Conservation (phyloP, 768 basidiomycete genomes). For the Amanita jacksonii region DNA sequence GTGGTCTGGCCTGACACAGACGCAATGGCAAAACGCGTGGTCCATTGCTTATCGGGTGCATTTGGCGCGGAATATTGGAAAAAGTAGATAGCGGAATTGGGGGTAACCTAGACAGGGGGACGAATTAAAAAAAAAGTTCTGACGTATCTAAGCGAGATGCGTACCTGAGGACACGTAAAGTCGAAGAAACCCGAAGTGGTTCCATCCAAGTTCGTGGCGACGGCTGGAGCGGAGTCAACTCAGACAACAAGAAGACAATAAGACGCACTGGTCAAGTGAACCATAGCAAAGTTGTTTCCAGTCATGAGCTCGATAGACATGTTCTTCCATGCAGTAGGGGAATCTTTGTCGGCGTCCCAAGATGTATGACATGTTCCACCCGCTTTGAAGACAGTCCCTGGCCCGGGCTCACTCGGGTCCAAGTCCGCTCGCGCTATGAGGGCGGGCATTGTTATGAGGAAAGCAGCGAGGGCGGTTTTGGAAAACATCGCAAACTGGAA, state of each 20-base stretch:
- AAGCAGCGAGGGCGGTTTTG: constrained; percentile 25
- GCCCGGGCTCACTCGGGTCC: constrained; percentile 48
- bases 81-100: constrained; percentile 67
- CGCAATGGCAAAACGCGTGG: constrained; percentile 69
- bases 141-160: constrained; percentile 9
- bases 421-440: constrained; percentile 45
- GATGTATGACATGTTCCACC: constrained; percentile 44
- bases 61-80: constrained; percentile 57
- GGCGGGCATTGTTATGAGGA: constrained; percentile 27
- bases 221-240: constrained; percentile 32
- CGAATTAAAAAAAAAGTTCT: not conserved
- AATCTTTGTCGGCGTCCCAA: constrained; percentile 48
- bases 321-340: constrained; percentile 51
- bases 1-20: constrained; percentile 34
- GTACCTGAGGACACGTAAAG: constrained; percentile 60
- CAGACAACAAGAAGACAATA: not conserved
- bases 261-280: constrained; percentile 52
- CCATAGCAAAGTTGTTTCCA: constrained; percentile 62
- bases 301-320: constrained; percentile 79
- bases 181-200: constrained; percentile 39
- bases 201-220: constrained; percentile 55
- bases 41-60: constrained; percentile 45
- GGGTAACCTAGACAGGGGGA: constrained; percentile 36
- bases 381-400: constrained; percentile 46
- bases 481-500: constrained; percentile 31